Conservation (phyloP, 306 rosid species). For the Echinosophora koreensis region DNA sequence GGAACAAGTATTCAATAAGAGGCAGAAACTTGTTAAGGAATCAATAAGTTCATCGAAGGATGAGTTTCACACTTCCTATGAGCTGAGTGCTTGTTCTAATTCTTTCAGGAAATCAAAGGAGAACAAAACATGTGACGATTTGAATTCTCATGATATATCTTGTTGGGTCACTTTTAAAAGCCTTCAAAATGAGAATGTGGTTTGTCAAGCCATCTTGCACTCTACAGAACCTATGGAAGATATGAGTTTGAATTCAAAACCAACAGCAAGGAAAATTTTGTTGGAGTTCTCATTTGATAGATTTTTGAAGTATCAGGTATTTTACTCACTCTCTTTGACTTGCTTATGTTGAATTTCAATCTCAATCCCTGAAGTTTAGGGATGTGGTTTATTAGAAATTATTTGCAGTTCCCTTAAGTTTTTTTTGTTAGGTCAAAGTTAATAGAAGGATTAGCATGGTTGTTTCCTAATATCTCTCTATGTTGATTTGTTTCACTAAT, state of each 20-base stretch:
- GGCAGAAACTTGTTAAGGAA: conserved; percentile 57
- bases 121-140: conserved; percentile 44
- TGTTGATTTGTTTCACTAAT: background rate
- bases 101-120: conserved; percentile 48
- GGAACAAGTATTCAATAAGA: conserved; percentile 58
- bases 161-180: conserved; percentile 64
- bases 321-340: conserved; percentile 38
- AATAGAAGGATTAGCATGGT: background rate
- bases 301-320: conserved; percentile 72
- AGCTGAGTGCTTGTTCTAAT: conserved; percentile 56
- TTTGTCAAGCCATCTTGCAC: conserved; percentile 59
- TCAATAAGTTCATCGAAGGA: conserved; percentile 49
- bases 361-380: background rate
- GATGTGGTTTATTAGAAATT: too few relatives aligned
- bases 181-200: conserved; percentile 46
- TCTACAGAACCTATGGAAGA: conserved; percentile 44
- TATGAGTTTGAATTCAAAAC: conserved; percentile 50
- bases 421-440: background rate
- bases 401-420: background rate
- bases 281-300: conserved; percentile 76
- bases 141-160: conserved; percentile 56
- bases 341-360: background rate
- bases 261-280: conserved; percentile 62
- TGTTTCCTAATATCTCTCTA: background rate
- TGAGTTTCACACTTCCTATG: conserved; percentile 48